Evolutionary conservation across 352 stramenopile species (phyloP).

Genomic region (Pythium periplocum): DNA sequence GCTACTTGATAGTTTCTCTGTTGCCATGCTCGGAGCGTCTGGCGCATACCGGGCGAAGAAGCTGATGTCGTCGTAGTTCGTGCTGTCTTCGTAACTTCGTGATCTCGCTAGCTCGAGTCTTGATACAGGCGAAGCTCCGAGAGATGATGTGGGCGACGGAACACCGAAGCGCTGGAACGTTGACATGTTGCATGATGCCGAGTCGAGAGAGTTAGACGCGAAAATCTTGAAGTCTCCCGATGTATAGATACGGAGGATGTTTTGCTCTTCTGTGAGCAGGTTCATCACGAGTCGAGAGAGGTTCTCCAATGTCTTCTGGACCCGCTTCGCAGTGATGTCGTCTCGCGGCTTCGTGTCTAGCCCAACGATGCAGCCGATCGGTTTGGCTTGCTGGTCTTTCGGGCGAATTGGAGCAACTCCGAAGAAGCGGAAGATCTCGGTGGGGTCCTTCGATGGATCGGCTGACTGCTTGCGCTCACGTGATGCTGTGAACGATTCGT

Average conservation of each 20-base stretch:
- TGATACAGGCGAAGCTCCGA: not conserved
- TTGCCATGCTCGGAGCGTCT: no score
- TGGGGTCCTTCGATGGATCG: not conserved
- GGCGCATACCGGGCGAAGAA: constrained; percentile 22
- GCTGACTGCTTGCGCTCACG: constrained; percentile 22
- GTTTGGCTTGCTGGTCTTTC: constrained; percentile 14
- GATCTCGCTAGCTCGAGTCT: constrained; percentile 8
- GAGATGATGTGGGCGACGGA: constrained; percentile 15
- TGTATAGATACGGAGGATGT: constrained; percentile 50
- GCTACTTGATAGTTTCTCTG: no score
- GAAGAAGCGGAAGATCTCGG: constrained; percentile 58
- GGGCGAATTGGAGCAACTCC: constrained; percentile 43
- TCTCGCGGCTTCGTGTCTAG: constrained; percentile 45
- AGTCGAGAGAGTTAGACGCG: constrained; percentile 25
- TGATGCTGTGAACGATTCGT: constrained; percentile 43
- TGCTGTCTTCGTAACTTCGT: constrained; percentile 23
- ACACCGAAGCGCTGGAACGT: constrained; percentile 35
- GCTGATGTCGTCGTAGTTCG: constrained; percentile 11
- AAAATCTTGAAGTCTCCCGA: constrained; percentile 68
- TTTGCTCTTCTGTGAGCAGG: constrained; percentile 48
- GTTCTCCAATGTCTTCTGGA: constrained; percentile 57
- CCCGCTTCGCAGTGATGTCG: constrained; percentile 27
- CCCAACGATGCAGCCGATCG: constrained; percentile 55
- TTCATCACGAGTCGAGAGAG: constrained; percentile 58
- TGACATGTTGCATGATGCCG: constrained; percentile 7